These are phyloP conservation scores for Chrysoporthe puriensis DNA, from an alignment of 2,329 filamentous ascomycete genomes.

Conservation along the genomic window DNA sequence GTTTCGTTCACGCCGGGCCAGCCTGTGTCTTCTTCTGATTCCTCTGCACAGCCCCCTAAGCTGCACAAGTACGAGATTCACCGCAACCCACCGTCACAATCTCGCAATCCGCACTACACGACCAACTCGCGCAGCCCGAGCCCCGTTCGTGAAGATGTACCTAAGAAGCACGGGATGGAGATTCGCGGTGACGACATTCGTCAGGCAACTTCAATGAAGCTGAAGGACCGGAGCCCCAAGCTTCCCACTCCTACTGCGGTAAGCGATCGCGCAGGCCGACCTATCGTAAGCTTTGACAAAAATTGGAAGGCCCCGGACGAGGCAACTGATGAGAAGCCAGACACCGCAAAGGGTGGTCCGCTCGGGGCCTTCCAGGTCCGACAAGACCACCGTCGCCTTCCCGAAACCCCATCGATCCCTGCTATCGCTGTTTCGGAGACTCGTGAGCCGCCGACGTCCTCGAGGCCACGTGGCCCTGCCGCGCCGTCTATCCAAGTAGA, in stretches of 20 bases:
- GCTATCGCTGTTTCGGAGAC: conserved; percentile 58
- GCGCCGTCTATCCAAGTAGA: conserved; percentile 51
- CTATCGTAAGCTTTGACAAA: conserved; percentile 95
- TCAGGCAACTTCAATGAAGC: conserved; percentile 84
- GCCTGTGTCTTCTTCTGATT: conserved; percentile 38
- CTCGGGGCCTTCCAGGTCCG: conserved; percentile 32
- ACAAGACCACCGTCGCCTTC: conserved; percentile 34
- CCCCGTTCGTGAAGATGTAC: conserved; percentile 46
- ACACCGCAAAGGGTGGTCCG: conserved; percentile 35
- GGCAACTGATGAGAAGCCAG: conserved; percentile 71
- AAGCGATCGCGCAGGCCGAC: conserved; percentile 85
- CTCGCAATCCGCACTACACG: conserved; percentile 79
- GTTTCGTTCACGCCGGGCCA: conserved; percentile 57
- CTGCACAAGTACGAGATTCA: conserved; percentile 67
- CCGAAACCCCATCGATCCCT: conserved; percentile 50
- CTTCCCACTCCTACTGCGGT: conserved; percentile 88
- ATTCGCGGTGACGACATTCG: conserved; percentile 86
- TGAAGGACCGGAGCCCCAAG: conserved; percentile 84
- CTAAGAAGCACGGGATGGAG: conserved; percentile 78
- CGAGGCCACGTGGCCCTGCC: conserved; percentile 42
- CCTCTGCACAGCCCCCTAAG: conserved; percentile 46
- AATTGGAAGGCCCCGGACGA: conserved; percentile 77
- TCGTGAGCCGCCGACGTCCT: conserved; percentile 42
- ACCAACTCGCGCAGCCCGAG: conserved; percentile 57
- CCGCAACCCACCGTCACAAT: conserved; percentile 81